These are phyloP conservation scores for Tricholoma bakamatsutake DNA, from an alignment of 768 basidiomycete species.

Conservation along the genomic window DNA sequence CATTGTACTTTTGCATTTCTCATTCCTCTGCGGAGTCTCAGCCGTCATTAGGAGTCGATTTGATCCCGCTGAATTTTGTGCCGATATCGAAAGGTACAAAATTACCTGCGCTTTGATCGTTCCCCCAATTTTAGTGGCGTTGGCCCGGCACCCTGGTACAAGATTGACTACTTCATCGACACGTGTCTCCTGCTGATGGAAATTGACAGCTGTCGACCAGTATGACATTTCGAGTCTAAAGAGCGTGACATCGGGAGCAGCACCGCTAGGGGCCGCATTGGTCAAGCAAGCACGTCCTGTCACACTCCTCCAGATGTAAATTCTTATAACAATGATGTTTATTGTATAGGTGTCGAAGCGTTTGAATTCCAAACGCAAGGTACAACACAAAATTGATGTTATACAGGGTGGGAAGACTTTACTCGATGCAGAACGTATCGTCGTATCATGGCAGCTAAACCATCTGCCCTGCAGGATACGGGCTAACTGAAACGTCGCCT, in stretches of 20 bases:
- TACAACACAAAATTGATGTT: conserved; percentile 28
- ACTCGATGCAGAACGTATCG: not conserved
- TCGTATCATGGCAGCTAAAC: not conserved
- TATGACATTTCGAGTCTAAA: conserved; percentile 61
- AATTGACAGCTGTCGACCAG: conserved; percentile 46
- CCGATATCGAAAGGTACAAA: conserved; percentile 58
- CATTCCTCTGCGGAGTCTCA: conserved; percentile 43
- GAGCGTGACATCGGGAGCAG: conserved; percentile 68
- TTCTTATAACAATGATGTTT: not conserved
- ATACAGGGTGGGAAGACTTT: conserved; percentile 39
- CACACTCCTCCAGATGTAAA: conserved; percentile 19
- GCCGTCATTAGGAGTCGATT: conserved; percentile 62
- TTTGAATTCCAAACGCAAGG: conserved; percentile 29
- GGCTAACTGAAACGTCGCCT: conserved; percentile 81
- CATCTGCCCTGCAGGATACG: conserved; percentile 44
- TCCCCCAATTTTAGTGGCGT: conserved; percentile 77
- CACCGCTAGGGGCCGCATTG: conserved; percentile 67
- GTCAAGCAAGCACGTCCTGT: conserved; percentile 36
- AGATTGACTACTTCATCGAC: not conserved
- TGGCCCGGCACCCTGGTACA: conserved; percentile 65
- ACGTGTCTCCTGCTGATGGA: not conserved
- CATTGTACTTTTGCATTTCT: conserved; percentile 57
- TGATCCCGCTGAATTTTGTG: conserved; percentile 63
- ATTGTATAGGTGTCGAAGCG: conserved; percentile 30
- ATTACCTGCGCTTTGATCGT: conserved; percentile 58